Base-by-base conservation (phyloP, 768 basidiomycete species). In the Filobasidium floriforme region DNA sequence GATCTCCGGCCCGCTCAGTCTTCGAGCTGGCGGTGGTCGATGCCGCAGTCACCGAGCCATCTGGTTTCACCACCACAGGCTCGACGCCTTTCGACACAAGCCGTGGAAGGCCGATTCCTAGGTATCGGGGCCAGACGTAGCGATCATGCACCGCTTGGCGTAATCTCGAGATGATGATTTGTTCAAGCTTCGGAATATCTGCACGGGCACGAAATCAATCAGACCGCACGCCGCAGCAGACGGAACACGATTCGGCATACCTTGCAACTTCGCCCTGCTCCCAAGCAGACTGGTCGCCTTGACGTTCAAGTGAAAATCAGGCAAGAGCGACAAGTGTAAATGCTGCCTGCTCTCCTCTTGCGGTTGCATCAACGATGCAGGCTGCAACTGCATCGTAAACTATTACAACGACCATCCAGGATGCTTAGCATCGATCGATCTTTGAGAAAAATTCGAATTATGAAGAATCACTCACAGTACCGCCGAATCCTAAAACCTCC, bases 141-240 rank as follows among this genome's bases (percentile, higher is more conserved):
- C 75, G 72, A 54, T 80, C 78, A 60, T 77, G 78, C 7, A 82
- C 75, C 22, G 85, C 81, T 57, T 84, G 83, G 46, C 89, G 83
- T 0, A 96, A 84, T 77, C 94, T 89, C 70, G 88, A 85, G 69
- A 89, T 84, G 60, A 99, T 90, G 60, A 99, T 83, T 76, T 99
- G 93, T 71, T 98, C 93, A 18, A 98, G 82, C 78, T 99, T 99
- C 28, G 96, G 94, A 0, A 99, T 89, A 73, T 99, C 92, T 67
- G 57, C 22, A 5, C 18, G 51, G 14, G 44, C 1, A 5, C 11
- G 14, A 32, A 18, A 19, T 43, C 57, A 59, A 32, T 40, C 51
- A 14, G 22, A 19, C 9, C 32, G 32, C 12, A 44, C 24, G 19
- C 55, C 10, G 22, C n/a, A 19, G 26, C 10, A 54, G 28, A 55